Conservation (phyloP, 306 rosid genomes). For the Cucumis cinereus region DNA sequence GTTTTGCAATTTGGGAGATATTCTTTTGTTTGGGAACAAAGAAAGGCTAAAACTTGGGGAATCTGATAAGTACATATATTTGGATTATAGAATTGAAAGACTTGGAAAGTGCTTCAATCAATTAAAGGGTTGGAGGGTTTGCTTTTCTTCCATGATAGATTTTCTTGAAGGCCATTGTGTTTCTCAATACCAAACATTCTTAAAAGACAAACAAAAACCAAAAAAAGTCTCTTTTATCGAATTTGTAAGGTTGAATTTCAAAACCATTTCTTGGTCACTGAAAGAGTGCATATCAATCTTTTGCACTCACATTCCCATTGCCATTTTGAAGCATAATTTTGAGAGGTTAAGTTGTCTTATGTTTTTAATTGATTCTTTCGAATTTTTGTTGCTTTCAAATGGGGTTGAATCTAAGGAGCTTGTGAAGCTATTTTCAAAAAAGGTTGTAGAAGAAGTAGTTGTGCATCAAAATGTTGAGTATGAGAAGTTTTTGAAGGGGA, state of each 20-base stretch:
- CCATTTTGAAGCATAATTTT: conserved; percentile 23
- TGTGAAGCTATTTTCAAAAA: conserved; percentile 29
- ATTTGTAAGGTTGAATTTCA: conserved; percentile 30
- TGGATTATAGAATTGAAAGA: conserved; percentile 44
- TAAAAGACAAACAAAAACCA: conserved; percentile 6
- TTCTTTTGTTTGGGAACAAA: conserved; percentile 56
- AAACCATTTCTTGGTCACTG: conserved; percentile 11
- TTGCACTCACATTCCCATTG: conserved; percentile 38
- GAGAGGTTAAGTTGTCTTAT: conserved; percentile 17
- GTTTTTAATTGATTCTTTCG: conserved; percentile 24
- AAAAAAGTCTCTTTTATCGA: conserved; percentile 34
- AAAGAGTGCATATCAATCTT: conserved; percentile 24
- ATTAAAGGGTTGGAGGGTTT: conserved; percentile 31
- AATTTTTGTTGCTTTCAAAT: conserved; percentile 22
- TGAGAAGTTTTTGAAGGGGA: conserved; percentile 13
- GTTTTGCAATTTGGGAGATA: conserved; percentile 34
- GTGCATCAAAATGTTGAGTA: background rate
- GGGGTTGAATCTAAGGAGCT: conserved; percentile 19
- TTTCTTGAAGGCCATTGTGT: conserved; percentile 45
- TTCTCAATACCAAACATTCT: conserved; percentile 29
- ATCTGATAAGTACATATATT: conserved; percentile 34
- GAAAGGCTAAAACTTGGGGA: conserved; percentile 43
- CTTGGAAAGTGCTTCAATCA: conserved; percentile 32
- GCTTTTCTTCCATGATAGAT: conserved; percentile 36
- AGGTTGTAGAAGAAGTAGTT: background rate